Conservation (phyloP, 139 green algal genomes). For the Volvox africanus region DNA sequence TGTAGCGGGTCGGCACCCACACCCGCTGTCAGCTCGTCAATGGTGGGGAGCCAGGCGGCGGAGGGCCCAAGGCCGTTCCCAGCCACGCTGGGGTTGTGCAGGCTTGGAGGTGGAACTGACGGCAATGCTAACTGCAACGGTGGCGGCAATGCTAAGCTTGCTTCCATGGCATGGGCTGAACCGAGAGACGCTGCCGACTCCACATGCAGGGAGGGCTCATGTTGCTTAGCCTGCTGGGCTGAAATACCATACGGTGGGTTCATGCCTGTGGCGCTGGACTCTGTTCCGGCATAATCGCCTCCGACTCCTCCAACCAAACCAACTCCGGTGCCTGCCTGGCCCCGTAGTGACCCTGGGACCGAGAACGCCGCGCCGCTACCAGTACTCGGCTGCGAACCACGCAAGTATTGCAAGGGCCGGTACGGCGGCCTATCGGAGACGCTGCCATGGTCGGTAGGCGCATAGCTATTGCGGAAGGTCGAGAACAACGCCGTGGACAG, state of each 20-base stretch:
- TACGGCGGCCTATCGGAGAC: background rate
- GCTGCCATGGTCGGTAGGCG: conserved; percentile 7
- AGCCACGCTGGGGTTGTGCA: background rate
- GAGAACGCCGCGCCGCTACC: background rate
- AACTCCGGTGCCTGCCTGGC: background rate
- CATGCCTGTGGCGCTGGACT: too few relatives aligned
- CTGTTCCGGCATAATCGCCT: too few relatives aligned
- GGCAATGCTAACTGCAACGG: conserved; percentile 17
- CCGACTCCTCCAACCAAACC: background rate
- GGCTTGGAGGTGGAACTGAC: background rate
- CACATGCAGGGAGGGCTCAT: background rate
- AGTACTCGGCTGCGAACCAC: background rate
- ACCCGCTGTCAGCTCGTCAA: conserved; percentile 37
- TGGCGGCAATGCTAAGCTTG: conserved; percentile 17
- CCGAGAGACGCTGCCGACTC: background rate
- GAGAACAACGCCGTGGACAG: conserved; percentile 20
- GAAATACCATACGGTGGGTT: too few relatives aligned
- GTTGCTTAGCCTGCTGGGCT: background rate
- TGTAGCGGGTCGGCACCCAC: background rate
- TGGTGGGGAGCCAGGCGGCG: conserved; percentile 14
- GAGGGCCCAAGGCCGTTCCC: background rate
- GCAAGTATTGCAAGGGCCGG: background rate
- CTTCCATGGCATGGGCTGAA: background rate
- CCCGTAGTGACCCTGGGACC: background rate
- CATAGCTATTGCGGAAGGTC: background rate